A percentile compares a stretch with the other conserved stretches of the same genome.
These are phyloP conservation scores for Naganishia sp. DNA, from an alignment of 1,284 basidiomycete species.

Conservation along the genomic window DNA sequence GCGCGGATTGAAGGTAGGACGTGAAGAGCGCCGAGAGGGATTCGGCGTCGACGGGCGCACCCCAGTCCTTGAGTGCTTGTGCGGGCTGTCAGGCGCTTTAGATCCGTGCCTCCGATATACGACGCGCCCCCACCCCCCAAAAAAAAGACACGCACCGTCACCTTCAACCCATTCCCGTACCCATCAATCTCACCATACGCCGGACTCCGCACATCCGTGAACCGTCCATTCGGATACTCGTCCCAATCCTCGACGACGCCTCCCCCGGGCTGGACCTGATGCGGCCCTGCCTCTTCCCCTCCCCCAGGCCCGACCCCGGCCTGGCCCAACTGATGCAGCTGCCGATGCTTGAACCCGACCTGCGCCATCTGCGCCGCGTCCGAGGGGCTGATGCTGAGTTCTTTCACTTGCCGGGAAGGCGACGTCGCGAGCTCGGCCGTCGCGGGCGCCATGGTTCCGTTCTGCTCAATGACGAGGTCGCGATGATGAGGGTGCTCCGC, in stretches of 20 bases:
- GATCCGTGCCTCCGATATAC: no score
- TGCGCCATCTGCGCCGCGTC: slow-evolving; percentile 29
- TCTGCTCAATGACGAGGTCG: slow-evolving; percentile 28
- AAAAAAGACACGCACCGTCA: slow-evolving; percentile 44
- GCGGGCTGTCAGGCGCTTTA: slow-evolving; percentile 57
- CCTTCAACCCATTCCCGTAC: slow-evolving; percentile 64
- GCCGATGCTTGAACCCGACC: slow-evolving; percentile 23
- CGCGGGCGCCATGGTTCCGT: slow-evolving; percentile 33
- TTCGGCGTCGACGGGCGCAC: slow-evolving; percentile 66
- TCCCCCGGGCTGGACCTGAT: slow-evolving; percentile 26
- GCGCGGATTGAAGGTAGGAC: slow-evolving; percentile 66
- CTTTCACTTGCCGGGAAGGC: slow-evolving; percentile 21
- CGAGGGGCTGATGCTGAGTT: slow-evolving; percentile 21
- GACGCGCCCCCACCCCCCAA: no score
- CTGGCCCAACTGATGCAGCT: slow-evolving; percentile 3
- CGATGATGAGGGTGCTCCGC: slow-evolving; percentile 1
- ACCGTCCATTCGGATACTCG: slow-evolving; percentile 98
- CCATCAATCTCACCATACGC: slow-evolving; percentile 98
- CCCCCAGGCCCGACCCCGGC: not conserved
- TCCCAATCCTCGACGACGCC: slow-evolving; percentile 68
- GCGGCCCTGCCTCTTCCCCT: slow-evolving; percentile 5
- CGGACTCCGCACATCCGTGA: slow-evolving; percentile 93
- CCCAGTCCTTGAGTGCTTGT: slow-evolving; percentile 76
- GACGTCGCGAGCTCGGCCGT: slow-evolving; percentile 10
- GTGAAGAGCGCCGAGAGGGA: slow-evolving; percentile 82